Base-by-base conservation (phyloP, 139 green algal species). In the Mychonastes homosphaera region DNA sequence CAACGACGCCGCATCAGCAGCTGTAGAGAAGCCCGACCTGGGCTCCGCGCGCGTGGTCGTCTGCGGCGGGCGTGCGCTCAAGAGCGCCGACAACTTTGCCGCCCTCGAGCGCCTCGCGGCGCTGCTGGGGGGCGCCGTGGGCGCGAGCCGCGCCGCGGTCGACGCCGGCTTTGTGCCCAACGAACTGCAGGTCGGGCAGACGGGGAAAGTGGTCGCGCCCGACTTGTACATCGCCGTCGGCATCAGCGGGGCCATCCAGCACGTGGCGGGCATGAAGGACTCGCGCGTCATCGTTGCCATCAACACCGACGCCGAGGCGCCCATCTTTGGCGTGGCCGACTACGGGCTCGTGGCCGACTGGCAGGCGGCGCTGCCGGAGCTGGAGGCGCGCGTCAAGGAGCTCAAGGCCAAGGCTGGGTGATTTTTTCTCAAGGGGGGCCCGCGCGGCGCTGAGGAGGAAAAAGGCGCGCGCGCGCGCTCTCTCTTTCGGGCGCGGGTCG, bases 181-280 rank as follows among this genome's bases (percentile, higher is more conserved):
- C 63, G 86, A 96, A 66, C 66, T 94, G 62, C 84, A 91, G 84
- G 85, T 96, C 8, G 89, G 90, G 7, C 90, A 97, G 70, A 97
- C 90, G 1, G 90, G 90, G 46, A 96, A 96, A 73, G 81, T 96
- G 38, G 85, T 97, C 21, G 88, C 90, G 0, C 90, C 90, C 1
- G 76, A 96, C 34, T 67, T 96, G 53, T 97, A 97, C 77, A 83
- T 97, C 16, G 90, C 86, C 1, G 56, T 95, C 9, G 90, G 90
- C 52, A 95, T 97, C 70, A 90, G 77, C 21, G 90, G 90, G 1
- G 90, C 90, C 23, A 95, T 96, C 47, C 90, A 97, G 73, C 90
- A 97, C 63, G 66, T 96, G 32, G 89, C 90, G 4, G 79, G 79
- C 26, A 87, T 95, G 70, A 92, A 94, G 69, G 87, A 94, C 68